Evolutionary conservation across 1,139 yeast genomes (phyloP).

Genomic region (Blastobotrys raffinosifermentans): DNA sequence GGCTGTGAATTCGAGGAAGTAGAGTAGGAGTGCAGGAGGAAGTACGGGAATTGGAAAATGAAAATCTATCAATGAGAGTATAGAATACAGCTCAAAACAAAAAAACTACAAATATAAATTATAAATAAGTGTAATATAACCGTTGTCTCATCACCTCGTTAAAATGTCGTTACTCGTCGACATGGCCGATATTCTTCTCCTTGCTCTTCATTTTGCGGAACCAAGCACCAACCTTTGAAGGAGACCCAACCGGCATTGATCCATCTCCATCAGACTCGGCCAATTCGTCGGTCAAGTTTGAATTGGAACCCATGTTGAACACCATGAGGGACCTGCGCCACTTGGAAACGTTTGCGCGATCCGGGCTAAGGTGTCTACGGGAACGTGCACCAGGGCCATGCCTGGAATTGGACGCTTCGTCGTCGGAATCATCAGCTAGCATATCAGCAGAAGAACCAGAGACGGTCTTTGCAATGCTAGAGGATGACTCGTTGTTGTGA

Average conservation of each 20-base stretch:
- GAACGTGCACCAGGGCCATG: constrained; percentile 2
- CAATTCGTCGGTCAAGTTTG: too few relatives aligned
- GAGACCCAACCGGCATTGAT: not conserved
- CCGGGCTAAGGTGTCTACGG: not conserved
- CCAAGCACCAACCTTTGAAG: constrained; percentile 15
- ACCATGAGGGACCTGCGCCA: constrained; percentile 29
- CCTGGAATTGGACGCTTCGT: constrained; percentile 11
- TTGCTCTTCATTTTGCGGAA: constrained; percentile 14
- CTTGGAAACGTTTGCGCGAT: constrained; percentile 19
- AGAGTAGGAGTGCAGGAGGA: too few relatives aligned
- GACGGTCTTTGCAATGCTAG: constrained; percentile 17
- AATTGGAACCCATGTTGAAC: constrained; percentile 11
- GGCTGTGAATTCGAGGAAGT: too few relatives aligned
- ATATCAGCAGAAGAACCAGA: constrained; percentile 16
- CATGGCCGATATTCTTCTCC: constrained; percentile 8
- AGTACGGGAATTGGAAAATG: too few relatives aligned
- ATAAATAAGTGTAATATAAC: not conserved
- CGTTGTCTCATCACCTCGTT: too few relatives aligned
- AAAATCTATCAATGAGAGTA: too few relatives aligned
- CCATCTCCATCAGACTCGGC: too few relatives aligned
- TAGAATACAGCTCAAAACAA: not conserved
- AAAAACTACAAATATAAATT: constrained; percentile 1
- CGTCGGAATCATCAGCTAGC: constrained; percentile 20
- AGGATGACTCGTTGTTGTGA: constrained; percentile 22
- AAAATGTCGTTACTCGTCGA: too few relatives aligned